Evolutionary conservation across 2,329 filamentous ascomycete genomes (phyloP), one percentile per base, ranked within the genome.

Genomic region (Parafenestella ontariensis): DNA sequence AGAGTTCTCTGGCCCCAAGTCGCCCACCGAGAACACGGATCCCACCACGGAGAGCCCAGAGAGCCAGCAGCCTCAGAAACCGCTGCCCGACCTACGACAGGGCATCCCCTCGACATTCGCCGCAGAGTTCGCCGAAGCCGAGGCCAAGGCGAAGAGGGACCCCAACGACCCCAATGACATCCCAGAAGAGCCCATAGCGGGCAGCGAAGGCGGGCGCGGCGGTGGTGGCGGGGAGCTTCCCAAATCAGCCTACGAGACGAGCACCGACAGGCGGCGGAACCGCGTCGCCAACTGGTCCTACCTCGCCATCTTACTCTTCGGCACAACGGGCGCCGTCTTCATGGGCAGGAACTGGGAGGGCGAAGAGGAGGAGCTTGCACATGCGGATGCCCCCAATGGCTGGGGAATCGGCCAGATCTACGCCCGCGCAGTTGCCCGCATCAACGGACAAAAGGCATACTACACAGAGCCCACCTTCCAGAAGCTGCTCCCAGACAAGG

Each of bases 381-480:
- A 96, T 70, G 79, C 78, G 23, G 87, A 93, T 49, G 85, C 89
- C 17, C 90, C 92, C 49, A 90, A 90, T 47, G 94, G 93, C 56
- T 96, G 92, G 90, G 82, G 84, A 3, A 75, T 89, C 1, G 80
- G 79, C 2, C 81, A 90, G 26, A 95, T 95, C 85, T 98, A 90
- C 83, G 86, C 87, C 67, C 90, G 95, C 55, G 87, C 89, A 47
- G 87, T 83, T 69, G 89, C 92, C 48, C 88, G 95, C 48, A 82
- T 91, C 66, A 83, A 83, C 57, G 88, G 91, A 61, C 86, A 92
- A 53, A 83, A 95, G 57, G 90, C 88, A 64, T 98, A 98, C 81
- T 99, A 98, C 81, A 94, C 94, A 64, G 94, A 98, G 69, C 95
- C 95, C 3, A 89, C 93, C 8, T 98, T 98, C 76, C 88, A 92